Evolutionary conservation across 2,329 filamentous ascomycete genomes (phyloP).

Genomic region (Talaromyces funiculosus): DNA sequence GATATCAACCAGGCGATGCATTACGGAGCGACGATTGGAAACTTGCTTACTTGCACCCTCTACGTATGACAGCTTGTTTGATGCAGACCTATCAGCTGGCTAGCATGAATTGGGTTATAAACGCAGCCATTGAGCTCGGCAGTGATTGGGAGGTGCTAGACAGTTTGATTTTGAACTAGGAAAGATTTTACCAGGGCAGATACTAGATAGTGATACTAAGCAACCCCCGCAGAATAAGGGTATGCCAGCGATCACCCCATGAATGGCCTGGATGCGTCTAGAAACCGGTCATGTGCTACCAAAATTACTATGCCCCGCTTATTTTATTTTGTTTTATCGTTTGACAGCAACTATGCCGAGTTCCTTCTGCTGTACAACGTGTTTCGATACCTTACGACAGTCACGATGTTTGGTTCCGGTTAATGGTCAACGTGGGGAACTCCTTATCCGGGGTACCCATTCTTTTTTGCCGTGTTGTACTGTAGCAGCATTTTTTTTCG

Average conservation of each 20-base stretch:
- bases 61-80: background rate
- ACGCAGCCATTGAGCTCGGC: background rate
- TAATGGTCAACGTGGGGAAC: background rate
- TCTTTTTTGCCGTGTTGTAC: background rate
- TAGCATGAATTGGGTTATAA: background rate
- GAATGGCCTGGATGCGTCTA: slow-evolving; percentile 4
- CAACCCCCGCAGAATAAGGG: background rate
- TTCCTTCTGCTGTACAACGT: background rate
- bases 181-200: background rate
- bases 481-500: background rate
- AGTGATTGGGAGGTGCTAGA: background rate
- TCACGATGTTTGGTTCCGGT: background rate
- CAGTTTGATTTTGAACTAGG: background rate
- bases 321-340: background rate
- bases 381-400: too few relatives aligned
- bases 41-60: background rate
- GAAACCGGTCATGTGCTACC: slow-evolving; percentile 12
- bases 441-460: slow-evolving; percentile 10
- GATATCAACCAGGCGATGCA: slow-evolving; percentile 6
- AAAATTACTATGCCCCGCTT: background rate
- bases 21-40: background rate
- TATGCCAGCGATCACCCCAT: background rate
- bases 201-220: background rate
- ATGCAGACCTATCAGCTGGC: background rate
- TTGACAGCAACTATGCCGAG: background rate